Percentiles rank a stretch among this genome's conserved stretches.
phyloP scores from a whole-genome alignment of 1,284 basidiomycete genomes.

The Cystobasidiaceae sp. region DNA sequence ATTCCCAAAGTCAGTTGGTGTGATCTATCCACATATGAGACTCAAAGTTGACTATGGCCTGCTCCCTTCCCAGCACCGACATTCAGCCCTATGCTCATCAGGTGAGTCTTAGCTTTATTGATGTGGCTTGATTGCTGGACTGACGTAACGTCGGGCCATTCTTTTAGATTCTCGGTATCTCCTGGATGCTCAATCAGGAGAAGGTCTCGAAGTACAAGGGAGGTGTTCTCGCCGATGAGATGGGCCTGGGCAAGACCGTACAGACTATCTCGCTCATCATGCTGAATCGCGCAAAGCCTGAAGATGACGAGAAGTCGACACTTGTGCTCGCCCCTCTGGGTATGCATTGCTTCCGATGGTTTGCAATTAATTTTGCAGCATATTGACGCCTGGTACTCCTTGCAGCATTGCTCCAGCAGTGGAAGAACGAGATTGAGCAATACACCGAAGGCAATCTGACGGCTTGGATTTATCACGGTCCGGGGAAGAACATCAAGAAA shows the following conservation, averaged over 20 bases:
- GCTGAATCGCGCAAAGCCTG: slow-evolving; percentile 53
- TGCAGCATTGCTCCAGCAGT: slow-evolving; percentile 69
- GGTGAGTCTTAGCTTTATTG: neutral
- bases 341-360: no score
- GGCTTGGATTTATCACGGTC: slow-evolving; percentile 77
- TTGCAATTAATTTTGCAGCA: no score
- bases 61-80: neutral
- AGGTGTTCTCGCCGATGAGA: slow-evolving; percentile 91
- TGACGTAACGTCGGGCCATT: neutral
- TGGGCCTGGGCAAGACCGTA: slow-evolving; percentile 99
- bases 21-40: slow-evolving; percentile 40
- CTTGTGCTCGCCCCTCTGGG: slow-evolving; percentile 89
- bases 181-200: slow-evolving; percentile 96
- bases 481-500: slow-evolving; percentile 2
- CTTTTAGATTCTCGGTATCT: slow-evolving; percentile 82
- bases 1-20: slow-evolving; percentile 44
- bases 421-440: slow-evolving; percentile 74
- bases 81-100: slow-evolving; percentile 4
- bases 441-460: slow-evolving; percentile 50
- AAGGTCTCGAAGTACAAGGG: slow-evolving; percentile 75
- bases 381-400: neutral
- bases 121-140: neutral
- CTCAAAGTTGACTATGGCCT: neutral
- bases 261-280: slow-evolving; percentile 90
- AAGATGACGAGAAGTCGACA: slow-evolving; percentile 55